Conservation (phyloP, 2,329 filamentous ascomycete species). For the Ophiostoma populinum region DNA sequence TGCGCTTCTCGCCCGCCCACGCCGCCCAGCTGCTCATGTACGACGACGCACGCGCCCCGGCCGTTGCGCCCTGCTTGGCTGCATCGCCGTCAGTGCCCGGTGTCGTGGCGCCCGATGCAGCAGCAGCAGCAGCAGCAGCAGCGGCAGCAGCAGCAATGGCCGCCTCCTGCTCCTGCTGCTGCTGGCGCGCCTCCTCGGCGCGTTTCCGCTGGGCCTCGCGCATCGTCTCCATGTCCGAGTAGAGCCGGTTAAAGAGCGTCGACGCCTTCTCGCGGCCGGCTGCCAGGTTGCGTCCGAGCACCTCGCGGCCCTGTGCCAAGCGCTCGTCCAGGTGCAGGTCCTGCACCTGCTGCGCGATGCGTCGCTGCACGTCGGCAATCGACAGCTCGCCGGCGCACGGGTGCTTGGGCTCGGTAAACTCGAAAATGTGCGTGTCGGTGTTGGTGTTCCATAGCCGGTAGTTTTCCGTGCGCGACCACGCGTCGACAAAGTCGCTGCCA, state of each 20-base stretch:
- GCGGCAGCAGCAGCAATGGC: not conserved
- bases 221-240: slow-evolving; percentile 74
- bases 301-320: slow-evolving; percentile 67
- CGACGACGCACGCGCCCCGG: slow-evolving; percentile 39
- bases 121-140: not conserved
- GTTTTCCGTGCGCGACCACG: slow-evolving; percentile 78
- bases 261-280: slow-evolving; percentile 79
- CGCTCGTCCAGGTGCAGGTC: slow-evolving; percentile 88
- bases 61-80: slow-evolving; percentile 27
- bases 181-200: slow-evolving; percentile 33
- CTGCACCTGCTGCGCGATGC: slow-evolving; percentile 79
- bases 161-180: slow-evolving; percentile 4
- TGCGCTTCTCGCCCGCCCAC: slow-evolving; percentile 63
- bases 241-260: slow-evolving; percentile 72
- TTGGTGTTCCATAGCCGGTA: slow-evolving; percentile 72
- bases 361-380: slow-evolving; percentile 84
- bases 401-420: slow-evolving; percentile 83
- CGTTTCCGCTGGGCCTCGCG: slow-evolving; percentile 54
- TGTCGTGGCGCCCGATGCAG: no score
- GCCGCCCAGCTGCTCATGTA: slow-evolving; percentile 53
- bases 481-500: slow-evolving; percentile 66
- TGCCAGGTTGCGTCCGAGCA: slow-evolving; percentile 73
- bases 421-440: slow-evolving; percentile 78
- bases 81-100: slow-evolving; percentile 18
- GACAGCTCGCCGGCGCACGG: slow-evolving; percentile 84